phyloP scores from a whole-genome alignment of 2,329 filamentous ascomycete genomes.

The Cytospora schulzeri region DNA sequence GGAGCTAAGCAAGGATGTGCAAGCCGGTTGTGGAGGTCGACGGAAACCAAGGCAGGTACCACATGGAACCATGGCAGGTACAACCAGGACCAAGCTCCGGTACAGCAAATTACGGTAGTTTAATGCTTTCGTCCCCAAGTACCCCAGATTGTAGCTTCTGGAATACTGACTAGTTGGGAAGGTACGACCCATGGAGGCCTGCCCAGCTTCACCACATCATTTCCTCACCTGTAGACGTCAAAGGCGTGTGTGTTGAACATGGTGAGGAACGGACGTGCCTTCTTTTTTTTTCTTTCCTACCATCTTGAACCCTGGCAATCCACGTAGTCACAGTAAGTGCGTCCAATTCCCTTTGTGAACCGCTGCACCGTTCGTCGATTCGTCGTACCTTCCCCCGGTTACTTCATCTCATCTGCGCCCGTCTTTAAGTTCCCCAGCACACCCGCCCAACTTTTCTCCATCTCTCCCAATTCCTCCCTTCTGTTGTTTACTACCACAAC shows the following conservation, averaged over 20 bases:
- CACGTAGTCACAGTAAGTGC: slow-evolving; percentile 16
- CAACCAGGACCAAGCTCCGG: slow-evolving; percentile 10
- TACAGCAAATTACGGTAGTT: slow-evolving; percentile 7
- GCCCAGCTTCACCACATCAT: slow-evolving; percentile 5
- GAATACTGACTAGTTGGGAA: slow-evolving; percentile 1
- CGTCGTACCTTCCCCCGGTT: slow-evolving; percentile 14
- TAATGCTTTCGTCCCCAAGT: slow-evolving; percentile 11
- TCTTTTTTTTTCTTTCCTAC: background rate
- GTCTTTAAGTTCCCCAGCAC: slow-evolving; percentile 19
- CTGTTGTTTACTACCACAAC: slow-evolving; percentile 8
- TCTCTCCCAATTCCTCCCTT: background rate
- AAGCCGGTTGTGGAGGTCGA: slow-evolving; percentile 12
- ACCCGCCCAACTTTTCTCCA: slow-evolving; percentile 6
- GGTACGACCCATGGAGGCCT: slow-evolving; percentile 2
- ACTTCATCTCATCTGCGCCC: slow-evolving; percentile 11
- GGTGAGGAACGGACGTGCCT: background rate
- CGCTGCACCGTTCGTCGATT: slow-evolving; percentile 10
- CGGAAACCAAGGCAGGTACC: slow-evolving; percentile 15
- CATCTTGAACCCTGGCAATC: slow-evolving; percentile 16
- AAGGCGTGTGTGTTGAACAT: background rate
- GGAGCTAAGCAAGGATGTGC: slow-evolving; percentile 19
- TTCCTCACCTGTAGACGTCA: background rate
- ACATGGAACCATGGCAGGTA: slow-evolving; percentile 14
- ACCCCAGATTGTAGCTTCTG: slow-evolving; percentile 16
- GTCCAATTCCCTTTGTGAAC: slow-evolving; percentile 19